These are phyloP conservation scores for Uronychia setigera DNA, from an alignment of 73 alveolate species.

Conservation along the genomic window DNA sequence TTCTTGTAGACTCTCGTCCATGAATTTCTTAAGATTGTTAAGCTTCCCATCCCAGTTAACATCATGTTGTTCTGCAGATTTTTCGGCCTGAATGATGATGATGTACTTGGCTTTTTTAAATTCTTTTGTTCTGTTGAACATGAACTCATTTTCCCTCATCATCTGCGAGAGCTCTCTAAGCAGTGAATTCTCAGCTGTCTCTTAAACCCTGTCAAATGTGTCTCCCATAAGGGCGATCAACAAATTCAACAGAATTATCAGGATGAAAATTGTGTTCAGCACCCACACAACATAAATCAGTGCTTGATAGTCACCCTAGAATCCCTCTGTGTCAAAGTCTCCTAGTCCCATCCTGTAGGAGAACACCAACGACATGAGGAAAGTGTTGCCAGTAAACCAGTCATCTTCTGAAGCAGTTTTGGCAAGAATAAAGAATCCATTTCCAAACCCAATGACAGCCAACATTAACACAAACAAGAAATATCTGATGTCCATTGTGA, in stretches of 20 bases:
- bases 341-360: conserved; percentile 43
- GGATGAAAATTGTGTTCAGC: conserved; percentile 6
- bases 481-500: conserved; percentile 17
- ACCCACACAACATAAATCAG: conserved; percentile 20
- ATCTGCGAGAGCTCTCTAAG: background rate
- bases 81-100: background rate
- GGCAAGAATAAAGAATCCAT: conserved; percentile 13
- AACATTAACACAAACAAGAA: conserved; percentile 32
- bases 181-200: background rate
- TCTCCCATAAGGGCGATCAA: conserved; percentile 43
- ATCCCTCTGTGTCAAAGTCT: conserved; percentile 23
- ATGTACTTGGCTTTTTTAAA: background rate
- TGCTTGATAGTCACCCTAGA: background rate
- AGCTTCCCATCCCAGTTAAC: conserved; percentile 2
- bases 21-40: background rate
- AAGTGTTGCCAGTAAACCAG: background rate
- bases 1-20: background rate
- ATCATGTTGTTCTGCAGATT: background rate
- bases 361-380: conserved; percentile 11
- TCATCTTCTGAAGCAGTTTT: conserved; percentile 21
- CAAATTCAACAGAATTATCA: conserved; percentile 34
- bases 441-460: conserved; percentile 29
- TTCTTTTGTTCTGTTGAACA: background rate
- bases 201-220: conserved; percentile 25
- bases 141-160: background rate